Base-by-base conservation (phyloP, 1,284 basidiomycete species). In the Cutaneotrichosporon daszewskae region DNA sequence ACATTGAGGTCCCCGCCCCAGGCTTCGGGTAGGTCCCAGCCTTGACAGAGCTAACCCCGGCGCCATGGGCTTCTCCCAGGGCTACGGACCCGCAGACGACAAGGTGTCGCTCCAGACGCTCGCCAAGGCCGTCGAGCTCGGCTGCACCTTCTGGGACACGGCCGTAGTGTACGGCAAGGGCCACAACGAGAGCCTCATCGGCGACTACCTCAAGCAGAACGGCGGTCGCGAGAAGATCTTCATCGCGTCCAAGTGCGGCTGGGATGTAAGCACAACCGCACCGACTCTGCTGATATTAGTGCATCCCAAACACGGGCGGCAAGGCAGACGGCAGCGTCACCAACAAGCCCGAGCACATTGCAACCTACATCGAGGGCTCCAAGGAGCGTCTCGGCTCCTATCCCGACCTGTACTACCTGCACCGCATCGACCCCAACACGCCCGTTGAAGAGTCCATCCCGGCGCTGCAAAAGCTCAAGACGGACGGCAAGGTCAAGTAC, bases 321-420 rank as follows among this genome's bases (percentile, higher is more conserved):
- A n/a, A 36, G 4, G 26, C 9, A 2, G 25, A 20, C 5, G 44
- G 45, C 10, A 47, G 31, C 4, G 48, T 53, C 13, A 62, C 55
- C 45, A 62, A 62, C 50, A 55, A 44, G 23, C 42, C 51, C 3
- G 60, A 55, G 8, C 69, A 70, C 55, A 68, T 68, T 39, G 48
- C 58, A 8, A 40, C 59, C 32, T 66, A 63, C 34, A 65, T 65
- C 41, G 60, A 64, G 22, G 61, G 55, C 11, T 60, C 68, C 19
- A 59, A 60, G 23, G 40, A 63, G 33, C 53, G 70, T 16, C 56
- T 73, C 10, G 65, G 67, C 1, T 55, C 60, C 8, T 54, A 64
- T 18, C 65, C 72, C 19, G 72, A 73, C 48, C 54, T 73, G 18
- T 73, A 69, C 58, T 74, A 74, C 49, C 54, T 68, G 9, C 72